These are phyloP conservation scores for Aspergillus amoenus DNA, from an alignment of 2,329 filamentous ascomycete genomes.

Conservation along the genomic window DNA sequence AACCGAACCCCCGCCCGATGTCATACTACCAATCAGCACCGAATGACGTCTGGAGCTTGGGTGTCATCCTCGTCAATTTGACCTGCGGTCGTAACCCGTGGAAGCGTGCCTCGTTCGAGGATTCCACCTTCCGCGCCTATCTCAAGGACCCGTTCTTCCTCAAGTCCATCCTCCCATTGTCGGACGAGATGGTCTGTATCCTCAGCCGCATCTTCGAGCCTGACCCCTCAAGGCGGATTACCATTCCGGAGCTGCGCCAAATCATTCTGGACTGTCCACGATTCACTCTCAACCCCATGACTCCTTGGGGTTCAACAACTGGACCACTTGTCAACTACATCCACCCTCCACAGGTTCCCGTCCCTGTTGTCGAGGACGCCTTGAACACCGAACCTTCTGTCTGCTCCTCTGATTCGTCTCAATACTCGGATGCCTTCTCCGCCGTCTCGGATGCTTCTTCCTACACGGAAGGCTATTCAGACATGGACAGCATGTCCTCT, in stretches of 20 bases:
- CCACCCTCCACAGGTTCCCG: slow-evolving; percentile 36
- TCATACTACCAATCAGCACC: slow-evolving; percentile 86
- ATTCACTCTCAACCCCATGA: slow-evolving; percentile 58
- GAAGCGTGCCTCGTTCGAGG: slow-evolving; percentile 92
- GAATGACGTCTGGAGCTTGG: slow-evolving; percentile 98
- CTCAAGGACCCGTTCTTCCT: slow-evolving; percentile 82
- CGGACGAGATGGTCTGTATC: slow-evolving; percentile 84
- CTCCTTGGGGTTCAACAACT: slow-evolving; percentile 39
- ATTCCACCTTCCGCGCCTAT: slow-evolving; percentile 92
- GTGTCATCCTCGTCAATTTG: slow-evolving; percentile 95
- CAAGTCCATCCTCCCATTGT: slow-evolving; percentile 87
- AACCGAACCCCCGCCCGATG: slow-evolving; percentile 66
- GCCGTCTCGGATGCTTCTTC: slow-evolving; percentile 42
- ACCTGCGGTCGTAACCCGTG: slow-evolving; percentile 98
- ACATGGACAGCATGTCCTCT: slow-evolving; percentile 37
- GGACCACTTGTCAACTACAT: slow-evolving; percentile 35
- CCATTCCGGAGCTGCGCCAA: slow-evolving; percentile 73
- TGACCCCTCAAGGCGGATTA: slow-evolving; percentile 79
- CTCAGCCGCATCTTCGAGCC: slow-evolving; percentile 83
- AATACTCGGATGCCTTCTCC: slow-evolving; percentile 40
- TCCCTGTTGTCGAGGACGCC: slow-evolving; percentile 31
- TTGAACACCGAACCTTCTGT: slow-evolving; percentile 37
- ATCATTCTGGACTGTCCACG: slow-evolving; percentile 73
- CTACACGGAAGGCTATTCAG: slow-evolving; percentile 38
- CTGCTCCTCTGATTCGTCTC: slow-evolving; percentile 35